A percentile compares a stretch with the other conserved stretches of the same genome.
phyloP scores from a whole-genome alignment of 2,329 filamentous ascomycete species.

The Sporothrix dimorphospora region DNA sequence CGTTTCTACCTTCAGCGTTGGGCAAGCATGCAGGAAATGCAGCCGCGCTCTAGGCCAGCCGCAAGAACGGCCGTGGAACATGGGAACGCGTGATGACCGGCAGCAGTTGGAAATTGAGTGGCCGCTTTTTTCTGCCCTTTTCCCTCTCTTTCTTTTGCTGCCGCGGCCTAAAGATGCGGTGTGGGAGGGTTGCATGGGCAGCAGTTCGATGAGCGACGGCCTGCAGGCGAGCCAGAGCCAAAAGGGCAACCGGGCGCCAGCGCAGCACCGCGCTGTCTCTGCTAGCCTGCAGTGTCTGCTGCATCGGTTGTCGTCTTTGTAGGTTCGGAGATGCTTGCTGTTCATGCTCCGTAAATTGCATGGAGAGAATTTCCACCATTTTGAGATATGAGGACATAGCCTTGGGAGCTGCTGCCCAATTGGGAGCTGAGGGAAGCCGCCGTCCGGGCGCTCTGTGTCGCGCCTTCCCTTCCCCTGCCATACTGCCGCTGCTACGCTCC shows the following conservation, averaged over 20 bases:
- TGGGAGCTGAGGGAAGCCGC: neutral
- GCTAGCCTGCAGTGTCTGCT: neutral
- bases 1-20: neutral
- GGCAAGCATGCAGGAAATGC: constrained; percentile 19
- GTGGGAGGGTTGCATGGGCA: constrained; percentile 29
- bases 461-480: neutral
- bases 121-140: neutral
- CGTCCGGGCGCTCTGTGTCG: neutral
- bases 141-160: neutral
- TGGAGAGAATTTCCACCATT: neutral
- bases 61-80: constrained; percentile 1
- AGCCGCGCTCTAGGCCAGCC: neutral
- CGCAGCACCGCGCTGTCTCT: neutral
- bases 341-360: neutral
- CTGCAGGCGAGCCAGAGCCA: constrained; percentile 19
- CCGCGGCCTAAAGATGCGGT: constrained; percentile 29
- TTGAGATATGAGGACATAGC: neutral
- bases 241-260: constrained; percentile 21
- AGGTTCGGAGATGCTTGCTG: neutral
- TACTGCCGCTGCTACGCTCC: neutral
- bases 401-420: constrained; percentile 11
- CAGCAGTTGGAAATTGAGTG: neutral
- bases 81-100: neutral
- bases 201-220: neutral
- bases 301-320: neutral